phyloP scores from a whole-genome alignment of 345 rosid species.

The Dimocarpus longan region DNA sequence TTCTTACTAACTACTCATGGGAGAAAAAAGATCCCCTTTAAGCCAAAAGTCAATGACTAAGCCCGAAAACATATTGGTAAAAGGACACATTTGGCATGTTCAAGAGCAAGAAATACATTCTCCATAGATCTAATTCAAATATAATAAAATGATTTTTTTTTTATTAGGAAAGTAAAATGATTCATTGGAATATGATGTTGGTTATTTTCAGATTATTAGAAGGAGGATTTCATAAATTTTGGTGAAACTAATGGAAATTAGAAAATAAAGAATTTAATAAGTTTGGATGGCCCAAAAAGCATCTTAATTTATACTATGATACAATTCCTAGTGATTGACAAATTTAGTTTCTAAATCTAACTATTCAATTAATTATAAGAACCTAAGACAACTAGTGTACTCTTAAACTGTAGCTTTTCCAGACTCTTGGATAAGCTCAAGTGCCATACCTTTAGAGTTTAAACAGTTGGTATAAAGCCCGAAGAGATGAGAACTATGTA shows the following conservation, averaged over 20 bases:
- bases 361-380: too few species aligned
- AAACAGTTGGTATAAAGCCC: too few species aligned
- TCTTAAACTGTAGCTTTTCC: too few species aligned
- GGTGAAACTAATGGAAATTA: not conserved
- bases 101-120: constrained; percentile 4
- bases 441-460: too few species aligned
- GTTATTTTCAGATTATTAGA: not conserved
- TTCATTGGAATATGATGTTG: not conserved
- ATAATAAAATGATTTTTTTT: not conserved
- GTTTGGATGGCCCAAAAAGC: not conserved
- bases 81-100: not conserved
- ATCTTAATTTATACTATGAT: too few species aligned
- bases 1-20: too few species aligned
- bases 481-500: too few species aligned
- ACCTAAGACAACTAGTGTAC: too few species aligned
- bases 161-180: not conserved
- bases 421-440: too few species aligned
- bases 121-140: not conserved
- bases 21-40: not conserved
- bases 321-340: too few species aligned
- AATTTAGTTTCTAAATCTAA: too few species aligned
- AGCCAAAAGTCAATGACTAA: not conserved
- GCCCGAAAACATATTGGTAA: not conserved
- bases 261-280: not conserved
- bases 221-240: not conserved